Evolutionary conservation across 2,329 filamentous ascomycete genomes (phyloP).

Genomic region (Domatiomyces catenatus): DNA sequence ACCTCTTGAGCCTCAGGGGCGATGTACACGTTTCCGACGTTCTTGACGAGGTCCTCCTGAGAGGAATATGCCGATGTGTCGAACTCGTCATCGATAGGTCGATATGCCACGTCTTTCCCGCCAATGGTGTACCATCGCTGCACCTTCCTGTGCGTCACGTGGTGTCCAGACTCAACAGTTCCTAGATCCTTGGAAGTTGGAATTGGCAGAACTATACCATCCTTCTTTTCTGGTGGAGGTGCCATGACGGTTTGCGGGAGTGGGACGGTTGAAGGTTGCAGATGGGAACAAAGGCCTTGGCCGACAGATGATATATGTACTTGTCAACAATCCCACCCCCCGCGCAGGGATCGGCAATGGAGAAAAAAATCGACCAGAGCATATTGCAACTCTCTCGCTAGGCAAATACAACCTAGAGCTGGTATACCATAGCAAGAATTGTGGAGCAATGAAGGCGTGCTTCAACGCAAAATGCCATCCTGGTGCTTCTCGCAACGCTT

Average conservation of each 20-base stretch:
- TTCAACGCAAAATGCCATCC: not conserved
- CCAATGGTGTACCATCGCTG: conserved; percentile 10
- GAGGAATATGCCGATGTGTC: conserved; percentile 7
- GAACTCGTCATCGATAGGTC: conserved; percentile 9
- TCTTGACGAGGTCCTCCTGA: conserved; percentile 8
- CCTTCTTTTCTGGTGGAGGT: not conserved
- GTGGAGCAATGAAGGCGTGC: not conserved
- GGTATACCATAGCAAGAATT: not conserved
- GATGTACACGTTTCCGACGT: conserved; percentile 10
- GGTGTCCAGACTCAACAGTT: not conserved
- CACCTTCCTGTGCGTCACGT: not conserved
- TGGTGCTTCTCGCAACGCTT: not conserved
- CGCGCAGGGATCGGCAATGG: not conserved
- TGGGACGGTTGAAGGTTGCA: not conserved
- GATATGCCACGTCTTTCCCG: conserved; percentile 10
- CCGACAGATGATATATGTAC: not conserved
- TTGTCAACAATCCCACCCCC: not conserved
- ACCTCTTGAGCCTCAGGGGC: conserved; percentile 11
- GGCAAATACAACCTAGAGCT: not conserved
- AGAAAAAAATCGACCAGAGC: not conserved
- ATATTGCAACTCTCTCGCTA: not conserved
- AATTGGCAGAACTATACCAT: not conserved
- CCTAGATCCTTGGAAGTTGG: not conserved
- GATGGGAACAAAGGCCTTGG: not conserved
- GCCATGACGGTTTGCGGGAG: not conserved